Conservation (phyloP, 2,329 filamentous ascomycete genomes). For the Sclerotinia spermophila region DNA sequence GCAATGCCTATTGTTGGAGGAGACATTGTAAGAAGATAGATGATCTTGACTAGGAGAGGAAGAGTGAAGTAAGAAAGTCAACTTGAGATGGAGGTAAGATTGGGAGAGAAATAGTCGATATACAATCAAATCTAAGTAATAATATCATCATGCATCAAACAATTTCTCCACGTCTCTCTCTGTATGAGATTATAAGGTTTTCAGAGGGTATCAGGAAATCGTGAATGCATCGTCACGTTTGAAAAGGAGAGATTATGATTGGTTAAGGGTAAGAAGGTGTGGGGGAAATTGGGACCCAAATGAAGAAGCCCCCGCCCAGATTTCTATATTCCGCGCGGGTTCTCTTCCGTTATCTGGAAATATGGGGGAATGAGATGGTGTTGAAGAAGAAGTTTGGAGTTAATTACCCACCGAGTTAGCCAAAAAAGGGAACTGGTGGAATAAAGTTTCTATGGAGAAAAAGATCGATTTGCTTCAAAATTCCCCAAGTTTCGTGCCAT, state of each 20-base stretch:
- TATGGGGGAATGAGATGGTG: no score
- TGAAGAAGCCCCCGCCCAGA: background rate
- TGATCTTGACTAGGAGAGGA: background rate
- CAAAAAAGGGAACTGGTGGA: no score
- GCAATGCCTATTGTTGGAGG: slow-evolving; percentile 16
- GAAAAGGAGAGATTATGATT: background rate
- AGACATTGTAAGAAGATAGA: slow-evolving; percentile 9
- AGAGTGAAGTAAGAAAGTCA: background rate
- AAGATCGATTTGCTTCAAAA: background rate
- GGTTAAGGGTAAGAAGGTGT: background rate
- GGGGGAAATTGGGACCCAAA: background rate
- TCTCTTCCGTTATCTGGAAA: slow-evolving; percentile 7
- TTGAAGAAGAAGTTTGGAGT: no score
- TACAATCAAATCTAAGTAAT: background rate
- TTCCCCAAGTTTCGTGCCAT: background rate
- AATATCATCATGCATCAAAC: no score
- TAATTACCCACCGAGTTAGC: no score
- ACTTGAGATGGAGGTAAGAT: background rate
- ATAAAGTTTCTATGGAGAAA: background rate
- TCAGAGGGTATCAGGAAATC: background rate
- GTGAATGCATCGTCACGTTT: background rate
- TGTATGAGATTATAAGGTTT: no score
- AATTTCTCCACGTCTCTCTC: background rate
- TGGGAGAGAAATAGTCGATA: background rate
- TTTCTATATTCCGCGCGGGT: slow-evolving; percentile 10